A percentile compares a stretch with the other conserved stretches of the same genome.
Evolutionary conservation across 306 rosid genomes (phyloP).

Genomic region (Begonia fuchsioides): DNA sequence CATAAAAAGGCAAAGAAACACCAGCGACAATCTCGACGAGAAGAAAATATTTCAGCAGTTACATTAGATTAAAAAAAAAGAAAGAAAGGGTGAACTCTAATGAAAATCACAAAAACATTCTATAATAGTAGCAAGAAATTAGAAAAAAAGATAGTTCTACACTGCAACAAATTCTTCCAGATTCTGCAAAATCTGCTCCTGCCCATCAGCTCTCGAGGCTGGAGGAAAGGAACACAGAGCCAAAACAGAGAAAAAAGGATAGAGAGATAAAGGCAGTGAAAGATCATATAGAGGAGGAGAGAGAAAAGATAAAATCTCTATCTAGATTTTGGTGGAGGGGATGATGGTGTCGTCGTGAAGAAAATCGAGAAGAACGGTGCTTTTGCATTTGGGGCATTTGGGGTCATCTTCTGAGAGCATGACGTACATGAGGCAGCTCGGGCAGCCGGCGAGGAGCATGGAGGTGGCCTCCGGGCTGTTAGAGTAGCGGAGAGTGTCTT

Average conservation of each 20-base stretch:
- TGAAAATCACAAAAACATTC: constrained; percentile 5
- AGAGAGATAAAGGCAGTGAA: neutral
- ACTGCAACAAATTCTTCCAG: constrained; percentile 2
- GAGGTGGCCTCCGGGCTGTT: constrained; percentile 62
- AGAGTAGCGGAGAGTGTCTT: constrained; percentile 26
- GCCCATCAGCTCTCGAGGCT: neutral
- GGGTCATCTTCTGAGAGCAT: constrained; percentile 76
- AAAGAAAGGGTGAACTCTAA: too few species aligned
- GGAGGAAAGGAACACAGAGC: neutral
- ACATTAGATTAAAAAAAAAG: too few species aligned
- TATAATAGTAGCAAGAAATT: neutral
- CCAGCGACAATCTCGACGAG: neutral
- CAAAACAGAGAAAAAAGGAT: neutral
- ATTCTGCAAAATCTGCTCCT: constrained; percentile 4
- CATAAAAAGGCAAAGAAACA: too few species aligned
- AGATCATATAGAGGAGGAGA: neutral
- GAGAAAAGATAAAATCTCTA: constrained; percentile 1
- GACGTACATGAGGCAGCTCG: constrained; percentile 80
- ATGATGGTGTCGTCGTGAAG: constrained; percentile 31
- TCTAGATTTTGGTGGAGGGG: constrained; percentile 26
- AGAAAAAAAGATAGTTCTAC: neutral
- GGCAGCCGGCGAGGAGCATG: constrained; percentile 78
- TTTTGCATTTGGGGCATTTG: constrained; percentile 86
- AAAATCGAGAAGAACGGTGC: constrained; percentile 79
- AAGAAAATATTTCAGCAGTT: too few species aligned